Percentiles rank a stretch among this genome's conserved stretches.
Conservation (phyloP, 1,139 yeast species). For the Candida tunisiensis region DNA sequence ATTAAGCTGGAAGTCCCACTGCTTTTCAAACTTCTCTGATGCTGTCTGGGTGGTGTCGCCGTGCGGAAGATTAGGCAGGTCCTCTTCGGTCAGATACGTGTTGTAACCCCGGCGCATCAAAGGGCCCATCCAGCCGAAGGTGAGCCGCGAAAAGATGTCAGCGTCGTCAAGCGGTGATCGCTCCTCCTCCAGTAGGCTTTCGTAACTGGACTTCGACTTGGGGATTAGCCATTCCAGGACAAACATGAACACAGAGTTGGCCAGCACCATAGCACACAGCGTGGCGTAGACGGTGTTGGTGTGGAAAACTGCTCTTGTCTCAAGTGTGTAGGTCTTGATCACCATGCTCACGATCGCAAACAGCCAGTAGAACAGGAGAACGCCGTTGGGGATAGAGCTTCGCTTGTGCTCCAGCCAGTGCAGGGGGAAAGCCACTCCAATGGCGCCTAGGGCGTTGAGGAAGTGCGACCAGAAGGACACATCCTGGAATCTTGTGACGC, state of each 20-base stretch:
- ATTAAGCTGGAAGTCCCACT: conserved; percentile 39
- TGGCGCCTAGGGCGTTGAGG: conserved; percentile 23
- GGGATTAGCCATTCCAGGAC: conserved; percentile 37
- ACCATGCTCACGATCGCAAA: conserved; percentile 29
- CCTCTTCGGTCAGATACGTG: conserved; percentile 55
- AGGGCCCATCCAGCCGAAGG: conserved; percentile 87
- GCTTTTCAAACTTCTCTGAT: conserved; percentile 27
- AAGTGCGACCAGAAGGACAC: conserved; percentile 28
- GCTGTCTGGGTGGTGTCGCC: conserved; percentile 34
- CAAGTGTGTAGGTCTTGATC: conserved; percentile 1
- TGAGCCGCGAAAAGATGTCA: conserved; percentile 59
- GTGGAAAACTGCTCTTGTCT: not conserved
- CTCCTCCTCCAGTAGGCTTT: conserved; percentile 24
- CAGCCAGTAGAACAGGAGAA: conserved; percentile 65
- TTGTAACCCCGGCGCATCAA: conserved; percentile 75
- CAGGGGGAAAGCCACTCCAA: conserved; percentile 34
- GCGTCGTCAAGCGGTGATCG: conserved; percentile 64
- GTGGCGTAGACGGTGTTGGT: not conserved
- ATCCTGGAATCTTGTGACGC: too few species aligned
- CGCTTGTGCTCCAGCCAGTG: conserved; percentile 64
- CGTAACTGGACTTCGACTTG: conserved; percentile 25
- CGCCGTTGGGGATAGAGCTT: conserved; percentile 47
- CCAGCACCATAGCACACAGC: conserved; percentile 14
- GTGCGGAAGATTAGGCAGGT: conserved; percentile 66
- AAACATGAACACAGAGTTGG: conserved; percentile 35